Evolutionary conservation across 2,329 filamentous ascomycete genomes (phyloP), one percentile per base, ranked within the genome.

Genomic region (Didymellaceae sp.): DNA sequence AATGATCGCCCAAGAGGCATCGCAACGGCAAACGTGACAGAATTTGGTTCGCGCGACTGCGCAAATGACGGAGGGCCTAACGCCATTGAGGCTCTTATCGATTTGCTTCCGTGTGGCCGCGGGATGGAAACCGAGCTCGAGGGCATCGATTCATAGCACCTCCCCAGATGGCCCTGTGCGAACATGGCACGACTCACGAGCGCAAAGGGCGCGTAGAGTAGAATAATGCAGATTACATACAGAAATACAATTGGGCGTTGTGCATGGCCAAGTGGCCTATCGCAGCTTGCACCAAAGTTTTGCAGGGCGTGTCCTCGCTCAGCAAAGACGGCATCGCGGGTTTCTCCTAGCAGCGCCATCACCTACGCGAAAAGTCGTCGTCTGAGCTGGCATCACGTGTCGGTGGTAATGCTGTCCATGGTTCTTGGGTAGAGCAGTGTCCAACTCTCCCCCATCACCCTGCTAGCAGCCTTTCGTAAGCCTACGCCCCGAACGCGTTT

Each of bases 1-100:
- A 20, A 44, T 16, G 18, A 25, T 10, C 22, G 42, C 17, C 17
- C 42, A 18, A 16, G 13, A 22, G 33, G 26, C 13, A 30, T 32
- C 9, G 31, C 14, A 46, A 22, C 24, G 24, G 49, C 52, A 52
- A 49, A 46, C 34, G 44, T 31, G 35, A 42, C 37, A 46, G 42
- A 46, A 6, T 49, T 40, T 41, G 37, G 42, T 34, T 41, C 31
- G 45, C 21, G 42, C 42, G 41, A 26, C 48, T 42, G 22, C 6
- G n/a, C 32, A 21, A 24, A 52, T 46, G 48, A 46, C 48, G 48
- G 42, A 44, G 42, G 13, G 38, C 28, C 44, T 48, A 55, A 52
- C 52, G 49, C 35, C 18, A 26, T 32, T 55, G 57, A 56, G 57
- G 55, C 59, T 57, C 49, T 61, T 56, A 61, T 62, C 57, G 57